Percentiles rank a stretch among this genome's conserved stretches.
phyloP scores from a whole-genome alignment of 2,329 filamentous ascomycete species.

The Venturia nashicola region DNA sequence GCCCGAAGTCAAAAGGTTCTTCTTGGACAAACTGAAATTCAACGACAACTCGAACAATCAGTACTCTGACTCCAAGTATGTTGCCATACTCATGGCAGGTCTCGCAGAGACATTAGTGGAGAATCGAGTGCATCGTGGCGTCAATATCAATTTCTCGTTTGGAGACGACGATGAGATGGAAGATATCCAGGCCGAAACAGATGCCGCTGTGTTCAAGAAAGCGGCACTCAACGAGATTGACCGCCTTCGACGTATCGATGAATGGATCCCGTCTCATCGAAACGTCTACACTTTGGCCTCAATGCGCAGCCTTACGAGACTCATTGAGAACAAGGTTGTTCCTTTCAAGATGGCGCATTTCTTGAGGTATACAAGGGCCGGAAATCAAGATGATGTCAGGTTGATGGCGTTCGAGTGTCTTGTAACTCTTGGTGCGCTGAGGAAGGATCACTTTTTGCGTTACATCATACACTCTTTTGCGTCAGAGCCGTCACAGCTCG shows the following conservation, averaged over 20 bases:
- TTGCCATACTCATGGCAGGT: slow-evolving; percentile 63
- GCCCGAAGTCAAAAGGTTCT: slow-evolving; percentile 64
- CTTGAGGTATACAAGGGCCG: slow-evolving; percentile 46
- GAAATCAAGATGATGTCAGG: slow-evolving; percentile 48
- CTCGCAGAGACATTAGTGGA: slow-evolving; percentile 42
- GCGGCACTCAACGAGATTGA: slow-evolving; percentile 50
- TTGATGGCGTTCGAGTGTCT: slow-evolving; percentile 47
- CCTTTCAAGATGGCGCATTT: slow-evolving; percentile 44
- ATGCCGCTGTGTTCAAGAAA: slow-evolving; percentile 31
- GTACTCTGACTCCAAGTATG: slow-evolving; percentile 81
- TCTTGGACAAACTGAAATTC: slow-evolving; percentile 79
- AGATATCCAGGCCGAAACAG: slow-evolving; percentile 25
- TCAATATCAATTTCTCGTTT: slow-evolving; percentile 2
- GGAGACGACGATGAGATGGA: slow-evolving; percentile 35
- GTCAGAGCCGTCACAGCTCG: slow-evolving; percentile 44
- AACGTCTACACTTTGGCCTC: slow-evolving; percentile 52
- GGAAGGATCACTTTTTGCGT: slow-evolving; percentile 37
- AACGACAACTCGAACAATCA: slow-evolving; percentile 90
- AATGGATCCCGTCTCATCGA: slow-evolving; percentile 54
- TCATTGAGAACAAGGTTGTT: slow-evolving; percentile 41
- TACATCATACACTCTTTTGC: slow-evolving; percentile 46
- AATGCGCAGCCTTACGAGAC: slow-evolving; percentile 43
- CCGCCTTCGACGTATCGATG: slow-evolving; percentile 50
- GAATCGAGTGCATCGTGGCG: slow-evolving; percentile 14
- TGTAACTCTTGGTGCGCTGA: slow-evolving; percentile 41